A percentile compares a stretch with the other conserved stretches of the same genome.
phyloP scores from a whole-genome alignment of 73 alveolate species.

The Paramecium biaurelia region DNA sequence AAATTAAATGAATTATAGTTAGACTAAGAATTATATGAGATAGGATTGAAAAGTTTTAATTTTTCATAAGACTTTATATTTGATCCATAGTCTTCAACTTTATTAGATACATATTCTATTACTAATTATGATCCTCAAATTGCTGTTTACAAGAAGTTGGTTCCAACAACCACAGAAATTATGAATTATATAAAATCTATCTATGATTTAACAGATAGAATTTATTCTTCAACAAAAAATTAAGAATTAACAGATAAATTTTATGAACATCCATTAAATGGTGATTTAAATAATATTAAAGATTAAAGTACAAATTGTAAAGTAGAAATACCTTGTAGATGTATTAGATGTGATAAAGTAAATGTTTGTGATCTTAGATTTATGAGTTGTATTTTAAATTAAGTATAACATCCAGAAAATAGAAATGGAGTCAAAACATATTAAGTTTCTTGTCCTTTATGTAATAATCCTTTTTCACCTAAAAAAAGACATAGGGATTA shows the following conservation, averaged over 20 bases:
- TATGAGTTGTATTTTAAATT: not conserved
- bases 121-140: conserved; percentile 2
- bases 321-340: conserved; percentile 35
- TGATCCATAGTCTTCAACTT: not conserved
- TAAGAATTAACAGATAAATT: not conserved
- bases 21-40: not conserved
- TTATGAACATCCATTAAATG: conserved; percentile 1
- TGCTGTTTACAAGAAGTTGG: not conserved
- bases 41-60: not conserved
- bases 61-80: conserved; percentile 9
- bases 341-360: not conserved
- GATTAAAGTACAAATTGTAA: not conserved
- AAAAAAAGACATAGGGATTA: not conserved
- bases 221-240: not conserved
- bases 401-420: conserved; percentile 7
- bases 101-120: not conserved
- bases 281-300: not conserved
- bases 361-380: conserved; percentile 18
- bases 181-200: conserved; percentile 2
- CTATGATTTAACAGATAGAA: not conserved
- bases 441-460: not conserved
- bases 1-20: not conserved
- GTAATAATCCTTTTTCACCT: not conserved
- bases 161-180: not conserved
- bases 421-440: not conserved